Conservation (phyloP, 2,329 filamentous ascomycete species). For the Corniculantispora saksenae region DNA sequence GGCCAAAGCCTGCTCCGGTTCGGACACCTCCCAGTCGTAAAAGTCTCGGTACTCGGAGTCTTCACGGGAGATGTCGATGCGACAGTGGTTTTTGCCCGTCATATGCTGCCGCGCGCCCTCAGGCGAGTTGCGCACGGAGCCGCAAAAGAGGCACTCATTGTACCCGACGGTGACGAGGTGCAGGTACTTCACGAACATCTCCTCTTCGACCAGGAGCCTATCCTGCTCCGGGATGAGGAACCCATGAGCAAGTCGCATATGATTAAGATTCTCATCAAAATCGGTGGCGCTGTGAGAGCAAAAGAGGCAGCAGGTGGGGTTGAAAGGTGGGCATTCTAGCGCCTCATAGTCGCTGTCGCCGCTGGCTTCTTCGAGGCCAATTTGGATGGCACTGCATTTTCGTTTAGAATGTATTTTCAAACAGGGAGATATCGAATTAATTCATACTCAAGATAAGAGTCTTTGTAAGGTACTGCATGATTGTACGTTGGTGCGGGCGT, state of each 20-base stretch:
- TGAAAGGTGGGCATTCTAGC: not conserved
- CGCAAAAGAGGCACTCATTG: slow-evolving; percentile 53
- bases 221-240: slow-evolving; percentile 43
- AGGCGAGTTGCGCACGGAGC: slow-evolving; percentile 41
- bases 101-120: slow-evolving; percentile 54
- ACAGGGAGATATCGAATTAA: not conserved
- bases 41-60: slow-evolving; percentile 43
- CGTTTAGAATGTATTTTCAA: not conserved
- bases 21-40: slow-evolving; percentile 34
- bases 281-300: slow-evolving; percentile 34
- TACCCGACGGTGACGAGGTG: slow-evolving; percentile 50
- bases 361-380: not conserved
- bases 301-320: slow-evolving; percentile 40
- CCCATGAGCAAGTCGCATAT: slow-evolving; percentile 52
- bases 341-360: not conserved
- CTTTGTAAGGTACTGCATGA: not conserved
- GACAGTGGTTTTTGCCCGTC: slow-evolving; percentile 50
- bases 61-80: slow-evolving; percentile 37
- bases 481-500: not conserved
- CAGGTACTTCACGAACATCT: slow-evolving; percentile 49
- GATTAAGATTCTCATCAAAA: slow-evolving; percentile 41
- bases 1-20: not conserved
- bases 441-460: not conserved
- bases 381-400: not conserved
- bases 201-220: slow-evolving; percentile 46